These are phyloP conservation scores for Blastobotrys chiropterorum DNA, from an alignment of 805 yeast species.

Conservation along the genomic window DNA sequence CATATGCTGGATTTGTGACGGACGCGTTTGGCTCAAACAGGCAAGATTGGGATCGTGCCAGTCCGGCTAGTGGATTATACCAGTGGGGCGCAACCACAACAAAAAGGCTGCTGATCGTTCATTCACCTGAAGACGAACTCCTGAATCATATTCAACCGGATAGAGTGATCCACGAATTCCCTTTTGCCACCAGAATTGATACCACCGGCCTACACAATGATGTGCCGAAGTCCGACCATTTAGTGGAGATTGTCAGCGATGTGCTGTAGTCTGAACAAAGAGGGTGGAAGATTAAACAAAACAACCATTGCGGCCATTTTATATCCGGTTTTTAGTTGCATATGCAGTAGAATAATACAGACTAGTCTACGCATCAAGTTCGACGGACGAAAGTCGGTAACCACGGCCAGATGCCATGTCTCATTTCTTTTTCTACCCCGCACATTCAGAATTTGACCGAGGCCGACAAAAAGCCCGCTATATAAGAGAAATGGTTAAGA, in stretches of 20 bases:
- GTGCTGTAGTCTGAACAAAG: not conserved
- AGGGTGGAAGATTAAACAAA: too few relatives aligned
- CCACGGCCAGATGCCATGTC: too few relatives aligned
- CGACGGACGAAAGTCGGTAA: too few relatives aligned
- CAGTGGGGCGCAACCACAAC: not conserved
- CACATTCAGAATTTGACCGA: not conserved
- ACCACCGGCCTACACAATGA: not conserved
- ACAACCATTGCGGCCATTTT: too few relatives aligned
- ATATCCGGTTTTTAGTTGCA: too few relatives aligned
- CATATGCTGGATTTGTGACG: constrained; percentile 48
- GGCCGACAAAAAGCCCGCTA: not conserved
- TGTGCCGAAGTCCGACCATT: not conserved
- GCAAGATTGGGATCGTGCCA: constrained; percentile 22
- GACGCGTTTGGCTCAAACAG: constrained; percentile 47
- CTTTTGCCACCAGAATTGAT: not conserved
- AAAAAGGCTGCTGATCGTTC: constrained; percentile 39
- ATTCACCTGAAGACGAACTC: constrained; percentile 64
- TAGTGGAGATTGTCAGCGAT: not conserved
- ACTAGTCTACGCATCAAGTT: not conserved
- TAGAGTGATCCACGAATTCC: not conserved
- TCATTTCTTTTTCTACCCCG: not conserved
- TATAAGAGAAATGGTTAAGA: too few relatives aligned
- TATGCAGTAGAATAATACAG: too few relatives aligned
- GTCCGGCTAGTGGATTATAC: constrained; percentile 16
- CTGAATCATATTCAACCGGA: constrained; percentile 28